Evolutionary conservation across 352 stramenopile species (phyloP).

Genomic region (Phytophthora niederhauseri): DNA sequence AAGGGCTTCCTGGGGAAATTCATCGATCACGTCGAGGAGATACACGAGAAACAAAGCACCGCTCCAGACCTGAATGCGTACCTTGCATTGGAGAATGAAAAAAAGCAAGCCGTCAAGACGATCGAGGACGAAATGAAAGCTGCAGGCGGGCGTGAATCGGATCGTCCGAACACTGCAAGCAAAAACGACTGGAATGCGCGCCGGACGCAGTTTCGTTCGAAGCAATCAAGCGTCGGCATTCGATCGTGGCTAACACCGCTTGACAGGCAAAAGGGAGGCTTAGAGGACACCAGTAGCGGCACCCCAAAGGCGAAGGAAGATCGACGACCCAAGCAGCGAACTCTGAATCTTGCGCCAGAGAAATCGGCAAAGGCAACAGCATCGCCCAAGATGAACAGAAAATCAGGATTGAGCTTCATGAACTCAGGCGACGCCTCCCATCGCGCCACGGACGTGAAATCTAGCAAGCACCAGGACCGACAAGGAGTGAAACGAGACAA

Average conservation of each 20-base stretch:
- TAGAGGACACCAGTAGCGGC: conserved; percentile 13
- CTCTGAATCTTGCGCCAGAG: conserved; percentile 19
- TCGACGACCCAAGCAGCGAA: conserved; percentile 18
- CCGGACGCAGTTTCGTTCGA: conserved; percentile 23
- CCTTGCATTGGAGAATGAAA: conserved; percentile 33
- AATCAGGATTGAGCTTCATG: conserved; percentile 23
- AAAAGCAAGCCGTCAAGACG: conserved; percentile 19
- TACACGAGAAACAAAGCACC: conserved; percentile 29
- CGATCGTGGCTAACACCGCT: conserved; percentile 25
- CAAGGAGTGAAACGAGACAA: conserved; percentile 6
- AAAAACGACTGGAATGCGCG: conserved; percentile 30
- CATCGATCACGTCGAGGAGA: conserved; percentile 39
- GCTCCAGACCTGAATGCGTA: conserved; percentile 37
- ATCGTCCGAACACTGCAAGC: conserved; percentile 2
- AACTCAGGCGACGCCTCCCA: conserved; percentile 8
- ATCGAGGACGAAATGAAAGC: conserved; percentile 10
- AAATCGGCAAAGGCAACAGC: neutral
- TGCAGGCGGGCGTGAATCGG: neutral
- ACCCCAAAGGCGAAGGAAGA: conserved; percentile 5
- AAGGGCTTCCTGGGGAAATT: conserved; percentile 34
- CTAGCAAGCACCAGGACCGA: neutral
- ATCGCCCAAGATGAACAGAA: conserved; percentile 25
- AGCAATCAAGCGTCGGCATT: conserved; percentile 8
- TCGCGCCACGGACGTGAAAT: conserved; percentile 17
- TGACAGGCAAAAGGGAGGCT: conserved; percentile 13